These are phyloP conservation scores for Sisymbrium irio DNA, from an alignment of 345 rosid species.

Conservation along the genomic window DNA sequence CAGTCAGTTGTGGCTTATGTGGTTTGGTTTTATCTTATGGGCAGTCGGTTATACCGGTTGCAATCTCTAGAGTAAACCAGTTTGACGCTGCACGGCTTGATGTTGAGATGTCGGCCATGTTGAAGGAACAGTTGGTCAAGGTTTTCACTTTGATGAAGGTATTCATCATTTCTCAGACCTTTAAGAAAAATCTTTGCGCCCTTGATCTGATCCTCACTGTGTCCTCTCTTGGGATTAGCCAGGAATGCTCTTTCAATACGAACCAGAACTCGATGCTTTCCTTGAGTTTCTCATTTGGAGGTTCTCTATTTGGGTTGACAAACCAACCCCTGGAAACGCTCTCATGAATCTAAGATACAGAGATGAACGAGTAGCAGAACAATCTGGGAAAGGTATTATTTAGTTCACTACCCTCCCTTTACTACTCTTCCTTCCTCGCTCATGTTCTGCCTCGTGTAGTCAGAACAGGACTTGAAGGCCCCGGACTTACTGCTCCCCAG, in stretches of 20 bases:
- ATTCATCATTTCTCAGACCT: not conserved
- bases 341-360: conserved; percentile 89
- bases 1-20: conserved; percentile 42
- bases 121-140: conserved; percentile 91
- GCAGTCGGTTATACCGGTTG: conserved; percentile 64
- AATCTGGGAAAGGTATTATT: conserved; percentile 50
- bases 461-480: conserved; percentile 95
- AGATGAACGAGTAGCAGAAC: conserved; percentile 64
- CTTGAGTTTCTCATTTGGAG: conserved; percentile 99
- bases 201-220: conserved; percentile 18
- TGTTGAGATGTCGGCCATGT: conserved; percentile 94
- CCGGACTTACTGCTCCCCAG: conserved; percentile 80
- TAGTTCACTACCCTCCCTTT: not conserved
- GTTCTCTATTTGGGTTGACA: conserved; percentile 98
- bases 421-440: not conserved
- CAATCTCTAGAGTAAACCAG: conserved; percentile 92
- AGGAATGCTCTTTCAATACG: conserved; percentile 97
- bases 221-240: conserved; percentile 72
- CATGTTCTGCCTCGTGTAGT: conserved; percentile 41
- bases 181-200: not conserved
- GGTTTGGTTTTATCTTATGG: not conserved
- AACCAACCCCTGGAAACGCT: conserved; percentile 97
- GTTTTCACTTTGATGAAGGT: conserved; percentile 95
- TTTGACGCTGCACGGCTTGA: conserved; percentile 94
- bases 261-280: conserved; percentile 99